These are phyloP conservation scores for Ustilago cynodontis DNA, from an alignment of 1,284 basidiomycete species.

Conservation along the genomic window DNA sequence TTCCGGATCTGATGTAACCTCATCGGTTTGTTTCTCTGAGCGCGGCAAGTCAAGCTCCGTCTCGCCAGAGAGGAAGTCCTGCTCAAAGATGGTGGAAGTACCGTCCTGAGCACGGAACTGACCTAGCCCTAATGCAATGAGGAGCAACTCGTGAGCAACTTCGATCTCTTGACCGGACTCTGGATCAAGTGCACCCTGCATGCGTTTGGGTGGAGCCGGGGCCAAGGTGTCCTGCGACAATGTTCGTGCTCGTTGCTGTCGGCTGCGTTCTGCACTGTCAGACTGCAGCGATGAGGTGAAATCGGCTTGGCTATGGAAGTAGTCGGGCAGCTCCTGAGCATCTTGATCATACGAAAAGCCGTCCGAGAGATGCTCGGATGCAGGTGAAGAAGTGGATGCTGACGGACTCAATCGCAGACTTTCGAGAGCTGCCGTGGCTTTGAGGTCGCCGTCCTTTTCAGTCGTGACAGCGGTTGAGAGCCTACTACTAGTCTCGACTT, in stretches of 20 bases:
- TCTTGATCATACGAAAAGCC: constrained; percentile 54
- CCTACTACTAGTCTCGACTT: too few relatives aligned
- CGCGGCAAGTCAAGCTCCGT: constrained; percentile 32
- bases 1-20: neutral
- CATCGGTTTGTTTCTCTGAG: neutral
- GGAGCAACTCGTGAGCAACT: constrained; percentile 57
- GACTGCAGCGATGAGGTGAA: neutral
- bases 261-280: constrained; percentile 14
- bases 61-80: constrained; percentile 58
- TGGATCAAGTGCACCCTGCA: constrained; percentile 43
- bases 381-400: constrained; percentile 8
- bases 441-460: neutral
- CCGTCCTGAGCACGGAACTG: constrained; percentile 62
- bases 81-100: constrained; percentile 57
- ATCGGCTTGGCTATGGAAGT: constrained; percentile 14
- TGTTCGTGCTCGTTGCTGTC: constrained; percentile 19
- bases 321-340: constrained; percentile 51
- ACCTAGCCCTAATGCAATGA: constrained; percentile 61
- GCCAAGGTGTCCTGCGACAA: constrained; percentile 20
- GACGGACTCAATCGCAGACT: constrained; percentile 18
- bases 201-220: constrained; percentile 19
- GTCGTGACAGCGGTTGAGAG: neutral
- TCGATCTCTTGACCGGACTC: constrained; percentile 48
- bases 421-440: constrained; percentile 18
- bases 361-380: constrained; percentile 28